Evolutionary conservation across 202 grass and related monocot species (phyloP).

Genomic region (Schoenoplectus tabernaemontani): DNA sequence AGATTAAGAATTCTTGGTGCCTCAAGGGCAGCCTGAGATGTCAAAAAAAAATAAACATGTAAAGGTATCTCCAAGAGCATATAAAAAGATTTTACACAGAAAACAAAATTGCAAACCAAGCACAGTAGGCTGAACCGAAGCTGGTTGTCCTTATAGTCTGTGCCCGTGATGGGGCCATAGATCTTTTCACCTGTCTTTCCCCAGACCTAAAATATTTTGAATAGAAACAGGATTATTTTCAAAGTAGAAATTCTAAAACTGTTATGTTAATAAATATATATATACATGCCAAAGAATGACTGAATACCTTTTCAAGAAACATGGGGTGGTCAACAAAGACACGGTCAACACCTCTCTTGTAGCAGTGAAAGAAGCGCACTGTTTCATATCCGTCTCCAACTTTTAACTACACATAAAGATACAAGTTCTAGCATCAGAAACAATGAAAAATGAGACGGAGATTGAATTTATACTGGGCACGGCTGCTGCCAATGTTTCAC

Average conservation of each 20-base stretch:
- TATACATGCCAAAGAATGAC: background rate
- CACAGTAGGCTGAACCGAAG: constrained; percentile 78
- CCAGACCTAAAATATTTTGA: constrained; percentile 54
- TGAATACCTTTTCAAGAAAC: constrained; percentile 77
- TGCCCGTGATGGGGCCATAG: constrained; percentile 69
- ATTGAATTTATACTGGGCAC: background rate
- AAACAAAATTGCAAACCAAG: constrained; percentile 32
- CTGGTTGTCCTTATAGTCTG: constrained; percentile 76
- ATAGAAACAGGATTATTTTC: background rate
- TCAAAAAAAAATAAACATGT: background rate
- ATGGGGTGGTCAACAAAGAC: constrained; percentile 84
- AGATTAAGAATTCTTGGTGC: constrained; percentile 71
- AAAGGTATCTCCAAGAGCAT: background rate
- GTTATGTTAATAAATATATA: constrained; percentile 7
- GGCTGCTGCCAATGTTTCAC: background rate
- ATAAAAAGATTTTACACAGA: background rate
- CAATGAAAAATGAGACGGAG: background rate
- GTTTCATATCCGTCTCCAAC: constrained; percentile 43
- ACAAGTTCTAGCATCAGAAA: background rate
- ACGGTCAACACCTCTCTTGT: constrained; percentile 86
- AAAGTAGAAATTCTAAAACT: constrained; percentile 5
- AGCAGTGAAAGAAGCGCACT: constrained; percentile 84
- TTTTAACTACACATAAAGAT: constrained; percentile 46
- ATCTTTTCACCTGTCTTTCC: constrained; percentile 94
- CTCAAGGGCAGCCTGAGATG: constrained; percentile 65